Evolutionary conservation across 2,329 filamentous ascomycete genomes (phyloP).

Genomic region (Hypoxylon rubiginosum): DNA sequence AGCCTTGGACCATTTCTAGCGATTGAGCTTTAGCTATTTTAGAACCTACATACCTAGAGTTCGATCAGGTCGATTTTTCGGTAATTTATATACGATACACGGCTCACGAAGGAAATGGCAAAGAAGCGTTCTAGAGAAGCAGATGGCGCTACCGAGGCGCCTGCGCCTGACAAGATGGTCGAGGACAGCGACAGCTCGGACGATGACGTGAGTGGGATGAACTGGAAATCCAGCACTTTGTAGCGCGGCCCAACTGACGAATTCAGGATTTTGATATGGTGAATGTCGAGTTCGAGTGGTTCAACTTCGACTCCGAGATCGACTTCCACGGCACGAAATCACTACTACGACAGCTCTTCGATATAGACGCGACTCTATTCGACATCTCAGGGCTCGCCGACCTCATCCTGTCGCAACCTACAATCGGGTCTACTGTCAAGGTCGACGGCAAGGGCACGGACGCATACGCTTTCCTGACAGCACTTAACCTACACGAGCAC

Average conservation of each 20-base stretch:
- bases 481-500: slow-evolving; percentile 85
- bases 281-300: slow-evolving; percentile 98
- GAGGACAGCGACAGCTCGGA: slow-evolving; percentile 63
- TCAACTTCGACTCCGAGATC: slow-evolving; percentile 88
- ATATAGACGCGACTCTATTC: slow-evolving; percentile 86
- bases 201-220: slow-evolving; percentile 60
- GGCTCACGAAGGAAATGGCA: slow-evolving; percentile 52
- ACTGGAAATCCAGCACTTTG: not conserved
- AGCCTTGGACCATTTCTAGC: slow-evolving; percentile 1
- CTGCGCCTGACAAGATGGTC: slow-evolving; percentile 64
- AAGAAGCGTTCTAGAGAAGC: slow-evolving; percentile 65
- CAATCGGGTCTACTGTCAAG: slow-evolving; percentile 94
- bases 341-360: slow-evolving; percentile 90
- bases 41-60: not conserved
- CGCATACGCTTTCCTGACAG: slow-evolving; percentile 91
- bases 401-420: slow-evolving; percentile 86
- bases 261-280: slow-evolving; percentile 87
- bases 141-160: slow-evolving; percentile 60
- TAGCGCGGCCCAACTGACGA: slow-evolving; percentile 33
- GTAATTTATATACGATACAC: not conserved
- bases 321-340: slow-evolving; percentile 97
- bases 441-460: slow-evolving; percentile 95
- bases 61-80: not conserved
- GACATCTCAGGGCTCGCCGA: slow-evolving; percentile 90
- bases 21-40: slow-evolving; percentile 3